phyloP scores from a whole-genome alignment of 805 yeast species.

The Saccharomycodes ludwigii region DNA sequence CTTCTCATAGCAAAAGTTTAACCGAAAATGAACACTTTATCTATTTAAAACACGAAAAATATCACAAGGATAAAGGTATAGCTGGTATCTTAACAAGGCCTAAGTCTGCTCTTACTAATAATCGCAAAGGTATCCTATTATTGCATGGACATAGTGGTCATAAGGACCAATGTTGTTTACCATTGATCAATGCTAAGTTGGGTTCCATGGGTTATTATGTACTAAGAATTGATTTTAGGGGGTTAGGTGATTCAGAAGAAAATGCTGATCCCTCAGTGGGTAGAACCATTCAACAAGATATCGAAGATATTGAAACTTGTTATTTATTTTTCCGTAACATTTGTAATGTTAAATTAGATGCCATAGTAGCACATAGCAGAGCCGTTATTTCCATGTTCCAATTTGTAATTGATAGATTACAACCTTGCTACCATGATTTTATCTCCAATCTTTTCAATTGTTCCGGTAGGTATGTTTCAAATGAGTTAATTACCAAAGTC shows the following conservation, averaged over 20 bases:
- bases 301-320: conserved; percentile 49
- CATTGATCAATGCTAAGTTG: conserved; percentile 44
- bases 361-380: conserved; percentile 69
- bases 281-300: conserved; percentile 49
- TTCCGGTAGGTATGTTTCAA: conserved; percentile 55
- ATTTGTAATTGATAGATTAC: conserved; percentile 43
- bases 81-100: conserved; percentile 28
- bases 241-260: conserved; percentile 66
- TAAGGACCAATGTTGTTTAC: conserved; percentile 66
- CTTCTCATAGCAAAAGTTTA: too few species aligned
- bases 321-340: conserved; percentile 21
- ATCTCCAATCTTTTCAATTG: conserved; percentile 62
- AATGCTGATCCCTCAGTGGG: conserved; percentile 27
- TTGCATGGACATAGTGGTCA: conserved; percentile 86
- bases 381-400: conserved; percentile 66
- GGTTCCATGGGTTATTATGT: conserved; percentile 54
- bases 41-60: conserved; percentile 12
- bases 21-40: conserved; percentile 13
- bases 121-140: conserved; percentile 42
- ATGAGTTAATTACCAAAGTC: conserved; percentile 32
- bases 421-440: conserved; percentile 8
- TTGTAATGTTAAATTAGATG: conserved; percentile 26
- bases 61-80: conserved; percentile 19
- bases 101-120: conserved; percentile 10
- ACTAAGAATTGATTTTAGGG: conserved; percentile 74